Conservation (phyloP, 352 stramenopile genomes). For the Sclerospora graminicola region DNA sequence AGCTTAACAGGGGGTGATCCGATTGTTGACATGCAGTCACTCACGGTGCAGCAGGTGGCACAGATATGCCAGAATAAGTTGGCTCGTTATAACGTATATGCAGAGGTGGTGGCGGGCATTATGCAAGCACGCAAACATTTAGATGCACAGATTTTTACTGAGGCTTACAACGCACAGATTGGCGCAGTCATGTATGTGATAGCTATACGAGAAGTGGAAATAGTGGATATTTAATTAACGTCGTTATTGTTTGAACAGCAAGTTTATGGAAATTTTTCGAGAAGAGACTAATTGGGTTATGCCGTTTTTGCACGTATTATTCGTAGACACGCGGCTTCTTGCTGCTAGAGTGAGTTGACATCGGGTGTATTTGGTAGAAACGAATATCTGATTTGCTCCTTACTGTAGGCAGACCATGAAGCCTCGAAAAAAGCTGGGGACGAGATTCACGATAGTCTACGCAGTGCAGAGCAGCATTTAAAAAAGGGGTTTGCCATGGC, state of each 20-base stretch:
- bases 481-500: constrained; percentile 84
- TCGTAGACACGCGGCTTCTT: constrained; percentile 69
- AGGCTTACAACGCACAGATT: constrained; percentile 63
- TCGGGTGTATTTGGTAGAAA: too few species aligned
- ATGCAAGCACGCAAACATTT: constrained; percentile 57
- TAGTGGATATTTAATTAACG: not conserved
- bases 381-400: constrained; percentile 1
- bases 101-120: constrained; percentile 51
- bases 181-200: constrained; percentile 49
- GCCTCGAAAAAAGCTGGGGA: constrained; percentile 52
- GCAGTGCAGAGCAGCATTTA: constrained; percentile 74
- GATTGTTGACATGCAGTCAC: constrained; percentile 28
- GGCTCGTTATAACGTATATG: constrained; percentile 38
- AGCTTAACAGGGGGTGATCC: constrained; percentile 23
- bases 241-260: constrained; percentile 23
- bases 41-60: constrained; percentile 41
- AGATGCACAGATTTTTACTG: constrained; percentile 26
- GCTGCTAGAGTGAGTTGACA: constrained; percentile 30
- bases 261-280: constrained; percentile 83
- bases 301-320: constrained; percentile 70
- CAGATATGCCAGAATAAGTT: constrained; percentile 47
- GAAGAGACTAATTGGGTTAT: constrained; percentile 82
- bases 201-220: not conserved
- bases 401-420: constrained; percentile 49
- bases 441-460: constrained; percentile 67